A percentile compares a stretch with the other conserved stretches of the same genome.
These are phyloP conservation scores for Phoma sp. DNA, from an alignment of 2,329 filamentous ascomycete genomes.

Conservation along the genomic window DNA sequence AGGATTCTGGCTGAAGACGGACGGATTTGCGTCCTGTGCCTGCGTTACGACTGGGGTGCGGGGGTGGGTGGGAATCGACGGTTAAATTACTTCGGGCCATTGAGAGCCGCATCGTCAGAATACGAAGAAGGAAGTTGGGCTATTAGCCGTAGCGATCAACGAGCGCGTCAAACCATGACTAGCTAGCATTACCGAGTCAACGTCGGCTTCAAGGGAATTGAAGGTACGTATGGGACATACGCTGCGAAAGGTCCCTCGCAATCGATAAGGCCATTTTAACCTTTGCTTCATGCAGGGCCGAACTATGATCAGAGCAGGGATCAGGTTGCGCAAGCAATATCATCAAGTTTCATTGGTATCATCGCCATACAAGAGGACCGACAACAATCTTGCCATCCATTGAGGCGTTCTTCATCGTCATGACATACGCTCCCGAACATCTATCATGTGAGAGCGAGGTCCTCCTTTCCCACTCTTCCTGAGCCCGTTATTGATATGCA, in stretches of 20 bases:
- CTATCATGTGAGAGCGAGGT: neutral
- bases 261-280: neutral
- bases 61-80: constrained; percentile 35
- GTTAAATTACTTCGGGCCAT: constrained; percentile 38
- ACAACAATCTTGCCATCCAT: neutral
- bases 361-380: neutral
- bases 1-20: constrained; percentile 15
- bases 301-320: neutral
- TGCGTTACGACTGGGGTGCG: constrained; percentile 27
- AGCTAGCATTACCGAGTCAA: too few relatives aligned
- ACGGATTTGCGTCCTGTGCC: constrained; percentile 18
- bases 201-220: too few relatives aligned
- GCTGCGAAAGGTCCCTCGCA: too few relatives aligned
- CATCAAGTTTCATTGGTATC: constrained; percentile 15
- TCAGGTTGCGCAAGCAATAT: neutral
- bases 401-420: neutral
- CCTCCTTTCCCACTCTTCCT: neutral
- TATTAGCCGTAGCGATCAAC: constrained; percentile 28
- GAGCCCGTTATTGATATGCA: neutral
- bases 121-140: neutral
- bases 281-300: neutral
- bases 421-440: neutral
- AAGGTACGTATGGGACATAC: too few relatives aligned
- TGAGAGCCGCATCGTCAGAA: constrained; percentile 3
- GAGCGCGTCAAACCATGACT: constrained; percentile 1